Evolutionary conservation across 164 flowering plant species (phyloP), one percentile per base, ranked within the genome.

Genomic region (Dillenia suffruticosa): DNA sequence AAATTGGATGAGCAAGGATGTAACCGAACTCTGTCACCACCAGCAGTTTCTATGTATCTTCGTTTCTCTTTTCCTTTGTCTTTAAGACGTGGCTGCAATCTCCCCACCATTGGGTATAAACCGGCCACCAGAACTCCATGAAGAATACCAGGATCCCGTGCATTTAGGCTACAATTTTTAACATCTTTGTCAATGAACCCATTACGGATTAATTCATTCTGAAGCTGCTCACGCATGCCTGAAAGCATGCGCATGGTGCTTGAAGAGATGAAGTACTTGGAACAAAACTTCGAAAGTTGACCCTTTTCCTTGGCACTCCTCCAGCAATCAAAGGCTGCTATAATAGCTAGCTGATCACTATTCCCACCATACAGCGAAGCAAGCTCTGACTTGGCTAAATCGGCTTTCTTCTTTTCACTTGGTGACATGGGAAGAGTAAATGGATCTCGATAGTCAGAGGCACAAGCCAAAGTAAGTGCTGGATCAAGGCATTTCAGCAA

Each of bases 301-400:
- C 91, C 92, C 46, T 57, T 85, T 56, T 72, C 70, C 67, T 80
- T 95, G 9, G 94, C 97, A 69, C 61, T 77, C 59, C 63, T 77
- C 99, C 99, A 95, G 77, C 89, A 79, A 14, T 95, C 96, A 72
- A 78, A 95, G 64, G 96, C 99, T 44, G 97, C 94, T 56, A 92
- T 63, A 9, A 87, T 68, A 2, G 90, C 87, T 46, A 90, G 77
- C 62, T 92, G 98, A 75, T 95, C 97, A 68, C 98, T 83, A 43
- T 72, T 70, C n/a, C 96, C 96, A 50, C 94, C 85, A 69, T 80
- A 89, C 12, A 87, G 58, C 13, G 89, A 85, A 61, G 97, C 83
- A 50, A 95, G 79, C 79, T 86, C 87, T 1, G 58, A 54, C 74
- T 76, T 89, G 53, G 94, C 96, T 62, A 71, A 82, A 22, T 67